phyloP scores from a whole-genome alignment of 2,329 filamentous ascomycete species.

The Neopestalotiopsis sp. region DNA sequence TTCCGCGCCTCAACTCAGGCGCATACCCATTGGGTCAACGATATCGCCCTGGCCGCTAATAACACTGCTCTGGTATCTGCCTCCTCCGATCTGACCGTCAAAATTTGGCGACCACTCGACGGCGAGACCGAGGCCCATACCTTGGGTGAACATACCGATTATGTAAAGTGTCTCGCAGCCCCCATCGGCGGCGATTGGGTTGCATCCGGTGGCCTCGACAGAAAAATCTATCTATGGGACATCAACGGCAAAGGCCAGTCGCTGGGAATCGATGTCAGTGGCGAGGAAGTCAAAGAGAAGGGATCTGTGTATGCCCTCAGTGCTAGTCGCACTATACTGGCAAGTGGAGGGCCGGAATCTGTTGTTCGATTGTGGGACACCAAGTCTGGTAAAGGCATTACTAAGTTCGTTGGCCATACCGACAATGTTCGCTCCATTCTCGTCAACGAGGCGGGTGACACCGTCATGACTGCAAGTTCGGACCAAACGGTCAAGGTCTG shows the following conservation, averaged over 20 bases:
- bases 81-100: constrained; percentile 92
- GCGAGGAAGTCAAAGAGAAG: constrained; percentile 85
- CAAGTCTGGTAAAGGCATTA: constrained; percentile 85
- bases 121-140: constrained; percentile 73
- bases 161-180: constrained; percentile 91
- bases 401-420: constrained; percentile 95
- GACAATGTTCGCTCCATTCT: constrained; percentile 93
- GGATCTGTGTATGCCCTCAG: constrained; percentile 93
- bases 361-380: constrained; percentile 93
- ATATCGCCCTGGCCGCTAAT: constrained; percentile 80
- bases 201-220: constrained; percentile 90
- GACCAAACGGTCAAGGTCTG: constrained; percentile 98
- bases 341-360: constrained; percentile 92
- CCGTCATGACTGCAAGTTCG: constrained; percentile 90
- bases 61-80: constrained; percentile 84
- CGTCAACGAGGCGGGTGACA: constrained; percentile 87
- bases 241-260: constrained; percentile 85
- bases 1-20: constrained; percentile 71
- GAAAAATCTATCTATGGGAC: constrained; percentile 94
- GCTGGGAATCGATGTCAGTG: constrained; percentile 82
- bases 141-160: constrained; percentile 93
- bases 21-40: constrained; percentile 96
- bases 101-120: constrained; percentile 83
- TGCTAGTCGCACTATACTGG: constrained; percentile 79
- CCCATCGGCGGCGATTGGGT: constrained; percentile 80